phyloP scores from a whole-genome alignment of 768 basidiomycete species.

The Crepidotus variabilis region DNA sequence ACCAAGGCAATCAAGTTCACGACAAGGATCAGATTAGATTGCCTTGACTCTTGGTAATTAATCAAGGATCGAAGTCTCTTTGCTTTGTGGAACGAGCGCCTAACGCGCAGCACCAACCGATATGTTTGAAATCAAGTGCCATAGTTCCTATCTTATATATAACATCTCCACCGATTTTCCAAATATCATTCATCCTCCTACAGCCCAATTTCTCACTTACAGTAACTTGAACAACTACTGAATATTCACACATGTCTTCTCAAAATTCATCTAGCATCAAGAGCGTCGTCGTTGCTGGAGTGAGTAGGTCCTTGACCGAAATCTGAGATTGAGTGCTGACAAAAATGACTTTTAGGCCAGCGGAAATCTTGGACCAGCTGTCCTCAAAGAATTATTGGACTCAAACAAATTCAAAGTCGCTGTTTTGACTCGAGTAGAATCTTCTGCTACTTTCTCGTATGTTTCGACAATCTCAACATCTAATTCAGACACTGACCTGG shows the following conservation, averaged over 20 bases:
- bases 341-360: neutral
- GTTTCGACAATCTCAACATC: neutral
- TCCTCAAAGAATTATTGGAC: neutral
- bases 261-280: neutral
- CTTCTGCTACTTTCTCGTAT: neutral
- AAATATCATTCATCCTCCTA: too few relatives aligned
- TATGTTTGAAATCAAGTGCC: too few relatives aligned
- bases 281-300: neutral
- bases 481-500: neutral
- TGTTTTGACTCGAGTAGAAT: neutral
- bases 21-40: too few relatives aligned
- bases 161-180: too few relatives aligned
- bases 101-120: too few relatives aligned
- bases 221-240: neutral
- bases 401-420: neutral
- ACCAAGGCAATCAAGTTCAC: too few relatives aligned
- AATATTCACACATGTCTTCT: neutral
- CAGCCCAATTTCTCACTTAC: too few relatives aligned
- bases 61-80: too few relatives aligned
- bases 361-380: neutral
- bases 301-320: neutral
- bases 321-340: neutral
- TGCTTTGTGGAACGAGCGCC: too few relatives aligned
- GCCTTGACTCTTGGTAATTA: too few relatives aligned
- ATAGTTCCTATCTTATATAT: too few relatives aligned